These are phyloP conservation scores for Pythium phragmiticola DNA, from an alignment of 352 stramenopile species.

Conservation along the genomic window DNA sequence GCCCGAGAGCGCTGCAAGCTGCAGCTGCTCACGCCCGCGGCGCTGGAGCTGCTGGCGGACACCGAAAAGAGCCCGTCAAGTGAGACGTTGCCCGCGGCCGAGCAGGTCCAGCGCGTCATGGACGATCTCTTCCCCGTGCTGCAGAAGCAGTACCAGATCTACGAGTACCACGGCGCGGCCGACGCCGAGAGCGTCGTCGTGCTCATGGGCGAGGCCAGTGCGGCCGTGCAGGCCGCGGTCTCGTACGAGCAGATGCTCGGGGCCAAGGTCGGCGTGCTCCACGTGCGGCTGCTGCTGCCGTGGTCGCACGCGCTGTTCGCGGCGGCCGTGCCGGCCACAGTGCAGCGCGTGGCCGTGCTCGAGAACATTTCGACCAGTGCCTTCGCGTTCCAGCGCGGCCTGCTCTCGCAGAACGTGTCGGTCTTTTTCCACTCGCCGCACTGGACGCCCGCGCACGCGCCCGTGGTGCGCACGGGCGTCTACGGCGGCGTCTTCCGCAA, in stretches of 20 bases:
- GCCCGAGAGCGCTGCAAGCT: conserved; percentile 63
- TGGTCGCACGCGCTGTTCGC: conserved; percentile 79
- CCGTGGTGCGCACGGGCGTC: conserved; percentile 57
- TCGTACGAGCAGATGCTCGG: conserved; percentile 77
- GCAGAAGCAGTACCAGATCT: conserved; percentile 77
- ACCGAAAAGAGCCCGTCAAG: conserved; percentile 24
- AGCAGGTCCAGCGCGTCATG: conserved; percentile 75
- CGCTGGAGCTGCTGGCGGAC: conserved; percentile 48
- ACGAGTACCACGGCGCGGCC: conserved; percentile 68
- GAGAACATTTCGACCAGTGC: conserved; percentile 67
- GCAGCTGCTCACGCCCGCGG: conserved; percentile 43
- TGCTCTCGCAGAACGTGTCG: conserved; percentile 71
- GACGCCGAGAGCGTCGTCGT: conserved; percentile 76
- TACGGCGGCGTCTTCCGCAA: conserved; percentile 69
- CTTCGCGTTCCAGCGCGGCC: conserved; percentile 61
- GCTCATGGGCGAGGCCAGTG: conserved; percentile 61
- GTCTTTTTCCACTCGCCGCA: conserved; percentile 65
- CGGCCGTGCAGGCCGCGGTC: conserved; percentile 54
- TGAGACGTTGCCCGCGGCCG: conserved; percentile 35
- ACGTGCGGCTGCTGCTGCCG: conserved; percentile 68
- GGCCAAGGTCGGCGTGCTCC: conserved; percentile 71
- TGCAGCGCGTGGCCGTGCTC: conserved; percentile 65
- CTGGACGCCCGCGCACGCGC: conserved; percentile 21
- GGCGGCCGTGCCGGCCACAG: conserved; percentile 46
- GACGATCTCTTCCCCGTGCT: conserved; percentile 72